Base-by-base conservation (phyloP, 2,329 filamentous ascomycete genomes). In the Sordariomycetes sp. region DNA sequence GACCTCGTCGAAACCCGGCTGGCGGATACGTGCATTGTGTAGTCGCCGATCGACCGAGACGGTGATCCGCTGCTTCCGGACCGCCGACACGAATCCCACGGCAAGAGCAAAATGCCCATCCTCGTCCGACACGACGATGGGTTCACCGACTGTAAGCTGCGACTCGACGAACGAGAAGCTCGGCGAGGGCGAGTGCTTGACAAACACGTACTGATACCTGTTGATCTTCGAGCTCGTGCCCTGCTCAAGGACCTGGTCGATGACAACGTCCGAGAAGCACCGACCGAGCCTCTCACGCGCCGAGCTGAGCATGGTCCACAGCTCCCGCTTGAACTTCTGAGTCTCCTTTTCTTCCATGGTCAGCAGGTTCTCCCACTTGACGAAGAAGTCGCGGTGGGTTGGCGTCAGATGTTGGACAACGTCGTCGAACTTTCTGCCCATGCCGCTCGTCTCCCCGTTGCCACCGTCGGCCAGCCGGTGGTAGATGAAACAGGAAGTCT, bases 101-200 rank as follows among this genome's bases (percentile, higher is more conserved):
- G 93, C 92, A 46, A 99, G 80, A 1, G 93, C 93, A 74, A 96
- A 99, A 69, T 99, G 94, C 0, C 94, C 94, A 61, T 89, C 80
- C 70, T 99, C 94, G 65, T 97, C 94, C 0, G 94, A 97, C 3
- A 99, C 82, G n/a, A 99, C 94, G 55, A 97, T 86, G 0, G 94
- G 93, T 67, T 99, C 94, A 50, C 93, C 93, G 28, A 89, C 79
- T 1, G 79, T 83, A 34, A 99, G 81, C 65, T 97, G 91, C 1
- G 92, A 97, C 65, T 97, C 93, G 1, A 90, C 75, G 66, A 99
- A 99, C 0, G 90, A 96, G 66, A 94, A 92, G 0, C 78, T 79
- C 0, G 83, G 64, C 2, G 74, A 66, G 0, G 79, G 69, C 25
- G 79, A 79, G 59, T 85, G 80, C 68, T 96, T 96, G 65, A 89